Conservation (phyloP, 2,329 filamentous ascomycete species). For the Neofusicoccum kwambonambiense region DNA sequence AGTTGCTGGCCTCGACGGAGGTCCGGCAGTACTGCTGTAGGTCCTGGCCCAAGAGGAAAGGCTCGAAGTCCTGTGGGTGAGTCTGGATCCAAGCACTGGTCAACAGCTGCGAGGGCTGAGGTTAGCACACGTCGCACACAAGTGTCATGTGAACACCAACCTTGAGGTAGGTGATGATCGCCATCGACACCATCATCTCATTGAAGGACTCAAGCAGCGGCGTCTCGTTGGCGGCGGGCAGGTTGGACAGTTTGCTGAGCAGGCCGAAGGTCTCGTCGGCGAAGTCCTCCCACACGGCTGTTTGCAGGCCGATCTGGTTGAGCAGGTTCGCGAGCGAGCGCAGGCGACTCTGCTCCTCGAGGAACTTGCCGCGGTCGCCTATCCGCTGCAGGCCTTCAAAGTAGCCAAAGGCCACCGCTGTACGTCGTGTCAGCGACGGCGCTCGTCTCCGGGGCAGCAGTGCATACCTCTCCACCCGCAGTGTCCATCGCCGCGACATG, state of each 20-base stretch:
- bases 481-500: constrained; percentile 87
- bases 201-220: constrained; percentile 71
- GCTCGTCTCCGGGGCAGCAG: constrained; percentile 14
- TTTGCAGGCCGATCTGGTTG: constrained; percentile 65
- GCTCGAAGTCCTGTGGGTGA: constrained; percentile 66
- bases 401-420: constrained; percentile 90
- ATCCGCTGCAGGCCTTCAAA: constrained; percentile 78
- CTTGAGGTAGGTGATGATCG: constrained; percentile 81
- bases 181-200: constrained; percentile 62
- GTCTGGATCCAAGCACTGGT: constrained; percentile 82
- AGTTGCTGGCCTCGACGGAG: constrained; percentile 70
- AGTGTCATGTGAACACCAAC: constrained; percentile 35
- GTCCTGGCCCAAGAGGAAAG: constrained; percentile 61
- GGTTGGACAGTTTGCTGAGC: constrained; percentile 61
- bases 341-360: constrained; percentile 70
- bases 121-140: constrained; percentile 19
- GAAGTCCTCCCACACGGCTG: constrained; percentile 78
- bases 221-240: constrained; percentile 54
- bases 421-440: constrained; percentile 28
- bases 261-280: constrained; percentile 71
- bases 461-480: constrained; percentile 94
- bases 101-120: constrained; percentile 59
- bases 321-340: constrained; percentile 70
- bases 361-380: constrained; percentile 63
- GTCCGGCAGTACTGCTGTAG: constrained; percentile 68